A percentile compares a stretch with the other conserved stretches of the same genome.
Conservation (phyloP, 2,329 filamentous ascomycete species). For the Pseudogymnoascus sp. region DNA sequence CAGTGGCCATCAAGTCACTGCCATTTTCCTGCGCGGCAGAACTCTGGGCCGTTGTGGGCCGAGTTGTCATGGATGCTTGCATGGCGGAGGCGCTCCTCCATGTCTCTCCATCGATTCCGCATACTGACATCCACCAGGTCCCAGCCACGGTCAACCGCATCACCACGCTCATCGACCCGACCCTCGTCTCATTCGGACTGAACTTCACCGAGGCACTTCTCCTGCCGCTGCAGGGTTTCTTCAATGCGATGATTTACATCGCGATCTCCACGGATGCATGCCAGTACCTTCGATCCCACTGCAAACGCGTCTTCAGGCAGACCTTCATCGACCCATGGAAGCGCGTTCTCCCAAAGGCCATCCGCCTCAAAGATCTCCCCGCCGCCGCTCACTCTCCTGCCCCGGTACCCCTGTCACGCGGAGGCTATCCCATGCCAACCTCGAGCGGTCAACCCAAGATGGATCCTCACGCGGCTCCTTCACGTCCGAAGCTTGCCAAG, state of each 20-base stretch:
- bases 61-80: too few species aligned
- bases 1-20: too few species aligned
- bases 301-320: background rate
- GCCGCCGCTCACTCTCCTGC: too few species aligned
- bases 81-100: too few species aligned
- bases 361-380: too few species aligned
- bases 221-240: constrained; percentile 73
- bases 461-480: background rate
- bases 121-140: constrained; percentile 38
- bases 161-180: constrained; percentile 54
- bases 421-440: background rate
- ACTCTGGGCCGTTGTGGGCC: too few species aligned
- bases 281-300: background rate
- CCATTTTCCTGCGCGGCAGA: too few species aligned
- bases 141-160: constrained; percentile 71
- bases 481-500: too few species aligned
- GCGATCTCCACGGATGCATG: constrained; percentile 43
- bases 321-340: background rate
- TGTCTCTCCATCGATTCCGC: background rate
- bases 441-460: background rate
- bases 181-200: constrained; percentile 46
- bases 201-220: constrained; percentile 66
- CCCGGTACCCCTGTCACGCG: too few species aligned
- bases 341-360: background rate
- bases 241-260: constrained; percentile 73